Evolutionary conservation across 345 rosid species (phyloP).

Genomic region (Gossypium herbaceum): DNA sequence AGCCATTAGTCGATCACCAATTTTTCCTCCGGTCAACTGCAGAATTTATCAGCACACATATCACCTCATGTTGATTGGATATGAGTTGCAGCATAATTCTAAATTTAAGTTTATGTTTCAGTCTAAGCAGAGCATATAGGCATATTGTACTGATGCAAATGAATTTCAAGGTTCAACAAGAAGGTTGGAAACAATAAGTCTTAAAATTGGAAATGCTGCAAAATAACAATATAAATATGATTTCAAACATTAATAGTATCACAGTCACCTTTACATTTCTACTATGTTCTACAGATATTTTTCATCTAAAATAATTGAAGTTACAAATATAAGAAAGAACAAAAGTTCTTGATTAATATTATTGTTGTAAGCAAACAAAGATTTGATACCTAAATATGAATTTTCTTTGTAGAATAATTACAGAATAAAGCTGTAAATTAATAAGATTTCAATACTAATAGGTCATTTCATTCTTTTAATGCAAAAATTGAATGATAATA

Average conservation of each 20-base stretch:
- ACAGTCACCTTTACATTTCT: not conserved
- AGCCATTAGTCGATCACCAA: slow-evolving; percentile 81
- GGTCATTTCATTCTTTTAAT: not conserved
- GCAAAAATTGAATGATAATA: not conserved
- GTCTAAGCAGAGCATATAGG: not conserved
- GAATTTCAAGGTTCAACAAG: slow-evolving; percentile 1
- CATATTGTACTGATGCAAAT: not conserved
- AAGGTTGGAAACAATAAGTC: not conserved
- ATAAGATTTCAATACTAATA: not conserved
- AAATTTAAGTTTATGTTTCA: not conserved
- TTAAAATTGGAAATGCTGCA: not conserved
- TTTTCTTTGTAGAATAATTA: not conserved
- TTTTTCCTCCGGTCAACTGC: slow-evolving; percentile 89
- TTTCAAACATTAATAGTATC: not conserved
- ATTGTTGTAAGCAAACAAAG: not conserved
- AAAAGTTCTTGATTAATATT: not conserved
- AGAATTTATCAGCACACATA: slow-evolving; percentile 22
- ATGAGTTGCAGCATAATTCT: not conserved
- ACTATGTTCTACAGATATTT: not conserved
- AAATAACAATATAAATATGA: not conserved
- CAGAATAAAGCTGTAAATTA: not conserved
- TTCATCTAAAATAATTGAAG: not conserved
- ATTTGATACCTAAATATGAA: not conserved
- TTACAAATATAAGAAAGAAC: not conserved
- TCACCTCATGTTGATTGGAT: slow-evolving; percentile 17